Percentiles rank a stretch among this genome's conserved stretches.
Conservation (phyloP, 2,329 filamentous ascomycete species). For the Xylogone sp. region DNA sequence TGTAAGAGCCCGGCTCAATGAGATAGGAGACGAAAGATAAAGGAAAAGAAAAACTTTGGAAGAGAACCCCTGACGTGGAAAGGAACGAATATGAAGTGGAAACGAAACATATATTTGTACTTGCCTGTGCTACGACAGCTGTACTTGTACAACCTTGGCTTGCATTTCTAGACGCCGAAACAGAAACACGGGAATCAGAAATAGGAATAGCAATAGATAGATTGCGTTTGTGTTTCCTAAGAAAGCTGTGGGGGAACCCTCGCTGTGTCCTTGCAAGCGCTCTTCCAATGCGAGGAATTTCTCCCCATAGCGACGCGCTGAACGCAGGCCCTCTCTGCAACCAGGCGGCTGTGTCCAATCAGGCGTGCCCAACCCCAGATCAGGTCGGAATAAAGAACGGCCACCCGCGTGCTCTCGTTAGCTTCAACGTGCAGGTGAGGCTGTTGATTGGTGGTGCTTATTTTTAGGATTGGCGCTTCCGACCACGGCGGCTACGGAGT, state of each 20-base stretch:
- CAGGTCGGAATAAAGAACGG: not conserved
- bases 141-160: not conserved
- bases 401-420: not conserved
- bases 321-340: not conserved
- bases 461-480: not conserved
- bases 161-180: constrained; percentile 17
- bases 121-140: constrained; percentile 17
- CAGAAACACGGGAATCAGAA: constrained; percentile 16
- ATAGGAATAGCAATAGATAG: constrained; percentile 12
- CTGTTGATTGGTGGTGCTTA: not conserved
- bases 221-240: too few relatives aligned
- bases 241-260: not conserved
- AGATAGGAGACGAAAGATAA: constrained; percentile 1
- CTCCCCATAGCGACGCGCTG: not conserved
- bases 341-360: too few relatives aligned
- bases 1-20: constrained; percentile 12
- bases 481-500: not conserved
- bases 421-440: not conserved
- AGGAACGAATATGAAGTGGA: constrained; percentile 7
- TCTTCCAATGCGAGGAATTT: not conserved
- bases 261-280: not conserved
- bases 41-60: not conserved
- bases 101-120: constrained; percentile 27
- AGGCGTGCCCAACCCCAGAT: not conserved
- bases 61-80: not conserved